These are phyloP conservation scores for Nicotiana undulata DNA, from an alignment of 257 asterid genomes.

Conservation along the genomic window DNA sequence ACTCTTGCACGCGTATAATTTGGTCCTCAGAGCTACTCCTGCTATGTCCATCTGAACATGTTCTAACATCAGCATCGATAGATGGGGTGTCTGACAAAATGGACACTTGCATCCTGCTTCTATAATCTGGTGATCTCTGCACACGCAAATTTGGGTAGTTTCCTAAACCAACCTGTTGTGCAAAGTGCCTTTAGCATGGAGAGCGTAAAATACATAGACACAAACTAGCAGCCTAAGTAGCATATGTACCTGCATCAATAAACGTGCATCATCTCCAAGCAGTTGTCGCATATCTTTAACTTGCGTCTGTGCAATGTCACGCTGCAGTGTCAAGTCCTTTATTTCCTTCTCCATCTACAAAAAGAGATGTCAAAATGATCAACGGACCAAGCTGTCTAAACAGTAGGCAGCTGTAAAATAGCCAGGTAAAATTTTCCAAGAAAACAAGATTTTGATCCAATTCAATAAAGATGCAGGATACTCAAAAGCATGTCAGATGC, in stretches of 20 bases:
- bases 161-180: slow-evolving; percentile 52
- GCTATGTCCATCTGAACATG: slow-evolving; percentile 56
- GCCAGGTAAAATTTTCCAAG: not conserved
- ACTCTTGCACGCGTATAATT: slow-evolving; percentile 44
- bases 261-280: slow-evolving; percentile 43
- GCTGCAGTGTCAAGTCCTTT: slow-evolving; percentile 62
- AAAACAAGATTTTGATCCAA: not conserved
- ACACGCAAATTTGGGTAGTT: slow-evolving; percentile 63
- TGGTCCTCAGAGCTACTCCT: slow-evolving; percentile 60
- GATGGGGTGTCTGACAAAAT: slow-evolving; percentile 38
- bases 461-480: not conserved
- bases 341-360: slow-evolving; percentile 71
- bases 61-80: slow-evolving; percentile 28
- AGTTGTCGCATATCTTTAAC: slow-evolving; percentile 55
- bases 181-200: slow-evolving; percentile 5
- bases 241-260: slow-evolving; percentile 38
- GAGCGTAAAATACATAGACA: not conserved
- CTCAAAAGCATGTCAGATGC: not conserved
- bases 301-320: slow-evolving; percentile 83
- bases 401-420: not conserved
- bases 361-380: not conserved
- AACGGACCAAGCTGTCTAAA: not conserved
- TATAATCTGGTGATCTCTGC: slow-evolving; percentile 39
- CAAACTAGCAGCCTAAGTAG: not conserved
- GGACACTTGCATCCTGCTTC: slow-evolving; percentile 19